These are phyloP conservation scores for Takashimella koratensis DNA, from an alignment of 1,284 basidiomycete genomes.

Conservation along the genomic window DNA sequence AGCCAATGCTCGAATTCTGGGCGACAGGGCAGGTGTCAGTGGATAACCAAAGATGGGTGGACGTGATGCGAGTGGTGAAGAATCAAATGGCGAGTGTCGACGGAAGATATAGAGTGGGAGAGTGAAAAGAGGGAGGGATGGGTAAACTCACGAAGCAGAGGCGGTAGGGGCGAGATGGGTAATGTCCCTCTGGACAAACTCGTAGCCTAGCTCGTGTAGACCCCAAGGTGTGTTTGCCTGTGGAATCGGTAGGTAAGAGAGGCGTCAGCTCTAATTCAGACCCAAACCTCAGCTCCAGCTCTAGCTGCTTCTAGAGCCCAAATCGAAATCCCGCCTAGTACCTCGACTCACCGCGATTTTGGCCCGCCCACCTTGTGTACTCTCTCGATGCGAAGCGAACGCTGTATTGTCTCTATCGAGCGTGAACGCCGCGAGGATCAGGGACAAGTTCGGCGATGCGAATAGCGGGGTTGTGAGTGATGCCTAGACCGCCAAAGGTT, in stretches of 20 bases:
- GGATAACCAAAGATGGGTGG: too few relatives aligned
- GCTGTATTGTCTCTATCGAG: constrained; percentile 52
- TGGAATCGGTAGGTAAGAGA: constrained; percentile 23
- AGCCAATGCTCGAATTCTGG: constrained; percentile 75
- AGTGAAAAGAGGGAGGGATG: constrained; percentile 1
- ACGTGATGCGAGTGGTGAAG: too few relatives aligned
- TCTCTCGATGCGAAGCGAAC: constrained; percentile 51
- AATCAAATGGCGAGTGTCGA: too few relatives aligned
- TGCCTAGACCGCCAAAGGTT: constrained; percentile 20
- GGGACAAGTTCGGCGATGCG: constrained; percentile 44
- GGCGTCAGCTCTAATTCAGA: too few relatives aligned
- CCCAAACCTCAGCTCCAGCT: too few relatives aligned
- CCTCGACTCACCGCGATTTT: constrained; percentile 44
- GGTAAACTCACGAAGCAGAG: constrained; percentile 64
- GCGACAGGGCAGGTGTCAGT: constrained; percentile 2
- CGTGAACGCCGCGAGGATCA: constrained; percentile 45
- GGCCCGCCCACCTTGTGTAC: constrained; percentile 46
- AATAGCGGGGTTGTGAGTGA: constrained; percentile 43
- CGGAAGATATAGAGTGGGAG: too few relatives aligned
- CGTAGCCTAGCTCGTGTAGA: constrained; percentile 73
- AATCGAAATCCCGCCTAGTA: too few relatives aligned
- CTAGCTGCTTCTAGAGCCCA: too few relatives aligned
- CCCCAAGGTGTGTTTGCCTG: constrained; percentile 53
- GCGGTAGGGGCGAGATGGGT: constrained; percentile 66
- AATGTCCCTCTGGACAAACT: constrained; percentile 72